Evolutionary conservation across 768 basidiomycete genomes (phyloP), one percentile per base, ranked within the genome.

Genomic region (Mycena latifolia): DNA sequence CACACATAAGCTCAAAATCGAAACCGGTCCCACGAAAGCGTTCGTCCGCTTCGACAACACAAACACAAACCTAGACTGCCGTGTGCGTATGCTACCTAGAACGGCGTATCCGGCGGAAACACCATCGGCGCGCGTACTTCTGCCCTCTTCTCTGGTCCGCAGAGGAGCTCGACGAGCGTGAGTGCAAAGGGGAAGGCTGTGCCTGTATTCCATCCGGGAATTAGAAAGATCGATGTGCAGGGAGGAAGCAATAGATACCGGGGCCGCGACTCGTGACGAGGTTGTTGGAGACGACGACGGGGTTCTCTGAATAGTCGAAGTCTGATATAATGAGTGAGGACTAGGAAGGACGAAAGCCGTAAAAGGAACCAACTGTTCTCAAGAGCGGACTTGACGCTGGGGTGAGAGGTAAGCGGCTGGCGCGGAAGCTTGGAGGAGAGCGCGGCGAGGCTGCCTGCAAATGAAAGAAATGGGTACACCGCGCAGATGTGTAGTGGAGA

Each of bases 171-270:
- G 11, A 93, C 88, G 35, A 95, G 77, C n/a, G 88, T 89, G 59
- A 94, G 80, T 2, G 91, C 91, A 68, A 95, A 94, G 2, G 88
- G 87, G 72, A 95, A 94, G 0, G 88, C 79, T 4, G 92, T 93
- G 14, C 93, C 92, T 89, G 68, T 24, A 15, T 22, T 12, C 15
- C 31, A 33, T 5, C 31, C 31, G 11, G 31, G 11, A 33, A 33
- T 33, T 33, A n/a, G n/a, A n/a, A n/a, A n/a, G n/a, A 14, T 39
- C 37, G 4, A 18, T 18, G 8, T 18, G 37, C 17, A 14, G 15
- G 33, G 33, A 35, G 33, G 33, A 35, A 35, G 6, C 8, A 35
- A 35, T 35, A 35, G 33, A 35, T 35, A 35, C 6, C 33, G 33
- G 33, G 8, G 33, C 71, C 79, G 33, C 60, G 91, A 92, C 92